phyloP scores from a whole-genome alignment of 139 green algal genomes.

The Chlamydomonas asymmetrica region DNA sequence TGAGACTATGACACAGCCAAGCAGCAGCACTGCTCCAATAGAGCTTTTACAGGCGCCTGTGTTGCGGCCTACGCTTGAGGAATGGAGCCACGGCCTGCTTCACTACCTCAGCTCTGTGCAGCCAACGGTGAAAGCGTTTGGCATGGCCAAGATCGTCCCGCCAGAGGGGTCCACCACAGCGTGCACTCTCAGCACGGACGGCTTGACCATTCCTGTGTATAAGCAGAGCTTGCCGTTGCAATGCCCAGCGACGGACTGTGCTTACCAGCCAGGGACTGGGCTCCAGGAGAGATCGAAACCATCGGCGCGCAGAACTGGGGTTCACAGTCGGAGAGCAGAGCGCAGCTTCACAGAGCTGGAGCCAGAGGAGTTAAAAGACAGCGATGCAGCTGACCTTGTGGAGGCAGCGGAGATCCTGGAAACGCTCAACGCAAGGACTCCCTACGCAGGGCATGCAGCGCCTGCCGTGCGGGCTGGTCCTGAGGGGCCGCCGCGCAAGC shows the following conservation, averaged over 20 bases:
- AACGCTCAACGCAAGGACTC: too few species aligned
- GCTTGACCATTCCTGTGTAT: too few species aligned
- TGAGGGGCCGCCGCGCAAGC: too few species aligned
- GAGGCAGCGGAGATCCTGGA: slow-evolving; percentile 60
- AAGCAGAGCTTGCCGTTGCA: too few species aligned
- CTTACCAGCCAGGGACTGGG: too few species aligned
- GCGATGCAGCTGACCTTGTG: slow-evolving; percentile 32
- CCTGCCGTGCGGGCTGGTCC: background rate
- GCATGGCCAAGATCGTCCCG: slow-evolving; percentile 81
- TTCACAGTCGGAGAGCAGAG: background rate
- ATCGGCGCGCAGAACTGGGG: too few species aligned
- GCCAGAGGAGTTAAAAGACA: background rate
- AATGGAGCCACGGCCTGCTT: slow-evolving; percentile 71
- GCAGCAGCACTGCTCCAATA: slow-evolving; percentile 1
- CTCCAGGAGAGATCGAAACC: too few species aligned
- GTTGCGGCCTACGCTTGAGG: slow-evolving; percentile 67
- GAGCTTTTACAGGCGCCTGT: slow-evolving; percentile 51
- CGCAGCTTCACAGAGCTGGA: background rate
- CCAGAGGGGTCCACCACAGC: slow-evolving; percentile 66
- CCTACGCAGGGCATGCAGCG: background rate
- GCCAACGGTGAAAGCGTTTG: slow-evolving; percentile 60
- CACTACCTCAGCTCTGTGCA: slow-evolving; percentile 70
- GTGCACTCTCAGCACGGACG: slow-evolving; percentile 61
- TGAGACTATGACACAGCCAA: background rate
- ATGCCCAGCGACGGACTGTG: too few species aligned